phyloP scores from a whole-genome alignment of 345 rosid genomes.

The Eucalyptus melliodora region DNA sequence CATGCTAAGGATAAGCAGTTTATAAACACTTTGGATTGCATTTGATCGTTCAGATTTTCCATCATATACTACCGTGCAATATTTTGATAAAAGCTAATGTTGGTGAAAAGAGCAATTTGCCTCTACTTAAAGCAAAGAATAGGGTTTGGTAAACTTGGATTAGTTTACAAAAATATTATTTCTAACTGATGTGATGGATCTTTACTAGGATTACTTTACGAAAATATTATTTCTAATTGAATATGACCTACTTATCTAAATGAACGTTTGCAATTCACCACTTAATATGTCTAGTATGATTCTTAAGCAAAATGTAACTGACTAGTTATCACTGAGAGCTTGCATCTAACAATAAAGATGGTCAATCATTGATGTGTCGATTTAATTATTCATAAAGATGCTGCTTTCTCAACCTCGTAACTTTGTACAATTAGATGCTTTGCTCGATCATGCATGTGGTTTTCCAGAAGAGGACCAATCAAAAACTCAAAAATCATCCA shows the following conservation, averaged over 20 bases:
- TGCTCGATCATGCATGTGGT: background rate
- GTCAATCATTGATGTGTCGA: background rate
- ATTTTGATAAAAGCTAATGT: background rate
- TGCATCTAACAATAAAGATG: background rate
- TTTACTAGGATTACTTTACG: no score
- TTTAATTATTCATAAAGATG: background rate
- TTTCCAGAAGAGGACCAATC: background rate
- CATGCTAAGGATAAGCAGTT: background rate
- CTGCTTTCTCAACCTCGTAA: background rate
- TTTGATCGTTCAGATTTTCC: background rate
- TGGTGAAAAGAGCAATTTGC: background rate
- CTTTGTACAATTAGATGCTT: background rate
- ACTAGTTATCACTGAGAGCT: background rate
- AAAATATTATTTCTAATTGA: background rate
- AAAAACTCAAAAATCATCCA: background rate
- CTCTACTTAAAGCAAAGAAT: background rate
- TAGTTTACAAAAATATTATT: no score
- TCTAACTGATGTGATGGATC: background rate
- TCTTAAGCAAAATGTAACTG: background rate
- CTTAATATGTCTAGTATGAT: no score
- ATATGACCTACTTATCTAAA: background rate
- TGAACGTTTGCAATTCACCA: background rate
- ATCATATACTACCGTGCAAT: background rate
- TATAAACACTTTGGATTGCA: background rate
- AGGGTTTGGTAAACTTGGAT: background rate